Evolutionary conservation across 116 monocot genomes (phyloP).

Genomic region (Zostera marina): DNA sequence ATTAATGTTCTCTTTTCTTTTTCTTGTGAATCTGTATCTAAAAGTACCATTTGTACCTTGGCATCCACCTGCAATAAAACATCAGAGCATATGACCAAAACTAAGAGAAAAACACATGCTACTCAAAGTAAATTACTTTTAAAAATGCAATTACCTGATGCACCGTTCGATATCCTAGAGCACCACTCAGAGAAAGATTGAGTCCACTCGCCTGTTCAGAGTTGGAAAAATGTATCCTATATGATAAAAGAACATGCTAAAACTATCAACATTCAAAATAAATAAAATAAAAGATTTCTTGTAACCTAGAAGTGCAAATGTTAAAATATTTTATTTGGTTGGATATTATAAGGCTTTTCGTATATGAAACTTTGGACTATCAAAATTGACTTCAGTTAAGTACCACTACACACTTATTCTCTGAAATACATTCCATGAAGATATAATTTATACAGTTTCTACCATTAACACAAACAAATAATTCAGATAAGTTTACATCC

Average conservation of each 20-base stretch:
- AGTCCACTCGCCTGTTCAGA: constrained; percentile 61
- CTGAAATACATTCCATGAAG: too few species aligned
- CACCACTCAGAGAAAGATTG: constrained; percentile 61
- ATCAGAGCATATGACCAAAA: not conserved
- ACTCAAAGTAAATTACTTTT: not conserved
- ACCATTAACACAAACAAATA: too few species aligned
- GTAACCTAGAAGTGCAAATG: too few species aligned
- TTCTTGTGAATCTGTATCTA: constrained; percentile 26
- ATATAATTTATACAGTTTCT: too few species aligned
- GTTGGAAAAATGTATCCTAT: constrained; percentile 6
- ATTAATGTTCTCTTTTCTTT: constrained; percentile 9
- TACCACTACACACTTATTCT: too few species aligned
- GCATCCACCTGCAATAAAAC: constrained; percentile 51
- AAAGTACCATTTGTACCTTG: constrained; percentile 79
- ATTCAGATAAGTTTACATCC: too few species aligned
- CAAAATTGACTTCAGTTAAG: too few species aligned
- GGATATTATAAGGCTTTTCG: too few species aligned
- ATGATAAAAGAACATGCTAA: not conserved
- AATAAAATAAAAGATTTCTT: not conserved
- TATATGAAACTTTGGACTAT: too few species aligned
- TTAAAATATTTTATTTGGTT: too few species aligned
- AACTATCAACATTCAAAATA: not conserved
- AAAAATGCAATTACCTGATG: constrained; percentile 52
- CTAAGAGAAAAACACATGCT: not conserved
- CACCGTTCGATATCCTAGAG: constrained; percentile 77